phyloP scores from a whole-genome alignment of 345 rosid genomes.

The Dimocarpus longan region DNA sequence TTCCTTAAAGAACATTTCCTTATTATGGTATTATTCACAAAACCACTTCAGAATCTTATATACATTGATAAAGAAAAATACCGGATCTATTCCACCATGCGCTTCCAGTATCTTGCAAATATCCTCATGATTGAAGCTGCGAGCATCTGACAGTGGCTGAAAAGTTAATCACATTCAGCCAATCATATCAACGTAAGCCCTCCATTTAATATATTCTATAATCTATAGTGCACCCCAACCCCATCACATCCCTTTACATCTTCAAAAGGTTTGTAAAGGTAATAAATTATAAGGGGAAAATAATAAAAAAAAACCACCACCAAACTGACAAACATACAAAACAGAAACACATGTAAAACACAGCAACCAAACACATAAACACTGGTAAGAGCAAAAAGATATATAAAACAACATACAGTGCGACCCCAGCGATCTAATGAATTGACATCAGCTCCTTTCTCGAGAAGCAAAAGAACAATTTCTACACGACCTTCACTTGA shows the following conservation, averaged over 20 bases:
- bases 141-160: constrained; percentile 69
- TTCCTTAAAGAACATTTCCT: not conserved
- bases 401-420: constrained; percentile 48
- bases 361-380: not conserved
- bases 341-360: not conserved
- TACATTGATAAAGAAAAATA: constrained; percentile 18
- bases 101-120: constrained; percentile 54
- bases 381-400: not conserved
- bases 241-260: not conserved
- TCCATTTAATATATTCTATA: not conserved
- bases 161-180: not conserved
- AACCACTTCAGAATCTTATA: not conserved
- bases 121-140: constrained; percentile 45
- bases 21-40: not conserved
- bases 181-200: constrained; percentile 11
- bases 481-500: constrained; percentile 60
- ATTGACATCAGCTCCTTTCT: constrained; percentile 61
- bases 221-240: not conserved
- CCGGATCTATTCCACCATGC: constrained; percentile 63
- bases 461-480: constrained; percentile 54
- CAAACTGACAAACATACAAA: not conserved
- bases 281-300: not conserved
- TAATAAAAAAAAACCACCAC: not conserved
- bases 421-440: constrained; percentile 67
- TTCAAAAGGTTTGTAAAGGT: not conserved